Evolutionary conservation across 768 basidiomycete species (phyloP), one percentile per base, ranked within the genome.

Genomic region (Leucogyrophana mollusca): DNA sequence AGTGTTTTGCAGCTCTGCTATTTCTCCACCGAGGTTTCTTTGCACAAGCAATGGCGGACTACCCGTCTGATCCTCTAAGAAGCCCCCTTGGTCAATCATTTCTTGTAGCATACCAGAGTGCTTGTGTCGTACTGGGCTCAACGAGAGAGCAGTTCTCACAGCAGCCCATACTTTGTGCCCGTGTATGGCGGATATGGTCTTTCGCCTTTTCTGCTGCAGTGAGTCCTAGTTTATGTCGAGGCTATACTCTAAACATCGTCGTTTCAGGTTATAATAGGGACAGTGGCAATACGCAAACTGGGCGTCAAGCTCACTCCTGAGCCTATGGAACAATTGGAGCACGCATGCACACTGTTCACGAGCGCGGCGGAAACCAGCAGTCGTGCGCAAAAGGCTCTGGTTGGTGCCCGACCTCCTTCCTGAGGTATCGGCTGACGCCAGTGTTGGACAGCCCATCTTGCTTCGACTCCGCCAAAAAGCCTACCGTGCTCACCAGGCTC

Each of bases 161-260:
- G 47, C 69, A 74, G 20, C 80, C 79, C 0, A 45, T 61, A 7
- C 62, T 83, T 9, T 68, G 73, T 40, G 61, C 73, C 32, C 72
- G 82, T 13, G 62, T 85, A 21, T 83, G 79, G 79, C 68, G 71
- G 43, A 73, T 80, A 45, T 85, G 83, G 83, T 71, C 79, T 2
- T 64, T 73, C 38, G 68, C 75, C 1, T 83, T 83, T 56, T 70
- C 74, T 10, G 74, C 83, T 13, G 72, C 78, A 32, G 79, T 81
- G 57, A 60, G 74, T 53, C 10, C 9, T n/a, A n/a, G n/a, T n/a
- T n/a, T n/a, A 35, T 49, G 16, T 38, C n/a, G 11, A 33, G 10
- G 47, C 45, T 37, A 18, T 17, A 20, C 5, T 23, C n/a, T n/a
- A n/a, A n/a, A n/a, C n/a, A n/a, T n/a, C n/a, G n/a, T n/a, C n/a